These are phyloP conservation scores for Cladosporium sp. DNA, from an alignment of 2,329 filamentous ascomycete species.

Conservation along the genomic window DNA sequence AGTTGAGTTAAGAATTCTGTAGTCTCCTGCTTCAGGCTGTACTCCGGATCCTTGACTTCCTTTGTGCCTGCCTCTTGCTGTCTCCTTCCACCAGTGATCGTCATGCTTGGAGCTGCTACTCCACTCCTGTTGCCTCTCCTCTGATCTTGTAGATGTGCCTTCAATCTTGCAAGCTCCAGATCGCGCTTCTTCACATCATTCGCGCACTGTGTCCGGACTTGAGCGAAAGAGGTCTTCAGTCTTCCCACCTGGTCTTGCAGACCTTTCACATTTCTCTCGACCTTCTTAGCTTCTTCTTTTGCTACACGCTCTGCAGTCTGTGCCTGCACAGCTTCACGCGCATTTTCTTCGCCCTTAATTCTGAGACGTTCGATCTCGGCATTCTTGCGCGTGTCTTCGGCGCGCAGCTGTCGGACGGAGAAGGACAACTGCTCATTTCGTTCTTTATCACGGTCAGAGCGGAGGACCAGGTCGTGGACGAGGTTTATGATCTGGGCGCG, in stretches of 20 bases:
- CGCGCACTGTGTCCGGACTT: conserved; percentile 79
- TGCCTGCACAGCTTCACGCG: conserved; percentile 62
- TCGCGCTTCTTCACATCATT: conserved; percentile 90
- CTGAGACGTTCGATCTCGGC: conserved; percentile 52
- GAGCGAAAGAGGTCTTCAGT: conserved; percentile 72
- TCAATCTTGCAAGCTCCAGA: conserved; percentile 79
- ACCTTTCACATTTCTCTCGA: conserved; percentile 67
- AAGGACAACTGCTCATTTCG: conserved; percentile 78
- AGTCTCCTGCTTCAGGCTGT: conserved; percentile 78
- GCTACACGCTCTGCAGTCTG: conserved; percentile 69
- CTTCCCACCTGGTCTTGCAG: conserved; percentile 79
- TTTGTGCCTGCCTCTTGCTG: conserved; percentile 35
- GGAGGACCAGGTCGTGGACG: conserved; percentile 85
- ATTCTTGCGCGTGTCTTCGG: conserved; percentile 68
- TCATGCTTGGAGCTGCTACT: conserved; percentile 45
- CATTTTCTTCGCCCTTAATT: conserved; percentile 51
- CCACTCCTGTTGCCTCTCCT: conserved; percentile 45
- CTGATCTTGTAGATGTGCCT: conserved; percentile 72
- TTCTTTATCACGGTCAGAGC: conserved; percentile 88
- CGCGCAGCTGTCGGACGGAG: conserved; percentile 70
- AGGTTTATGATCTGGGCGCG: conserved; percentile 88
- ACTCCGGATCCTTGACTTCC: conserved; percentile 51
- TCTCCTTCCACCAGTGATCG: conserved; percentile 47
- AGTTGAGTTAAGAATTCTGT: conserved; percentile 85
- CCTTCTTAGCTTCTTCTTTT: conserved; percentile 75